Evolutionary conservation across 805 yeast species (phyloP), one percentile per base, ranked within the genome.

Genomic region (Suhomyces kilbournensis): DNA sequence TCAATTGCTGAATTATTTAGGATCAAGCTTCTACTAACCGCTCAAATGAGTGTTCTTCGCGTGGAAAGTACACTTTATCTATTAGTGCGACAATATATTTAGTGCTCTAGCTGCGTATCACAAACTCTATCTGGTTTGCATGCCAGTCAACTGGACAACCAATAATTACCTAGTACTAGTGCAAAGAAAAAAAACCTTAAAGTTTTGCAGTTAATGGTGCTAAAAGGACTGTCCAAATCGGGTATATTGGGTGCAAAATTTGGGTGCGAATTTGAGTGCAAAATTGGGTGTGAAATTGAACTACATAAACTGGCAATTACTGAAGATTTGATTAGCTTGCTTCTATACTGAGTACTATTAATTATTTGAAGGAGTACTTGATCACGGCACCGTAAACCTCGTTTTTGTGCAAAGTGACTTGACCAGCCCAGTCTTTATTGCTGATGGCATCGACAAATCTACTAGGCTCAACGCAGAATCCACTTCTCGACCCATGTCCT

Each of bases 381-480:
- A 71, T 74, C 47, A 62, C 72, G 7, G 84, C 69, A 12, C 89
- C 88, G 58, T 82, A 85, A 1, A 63, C 63, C 46, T 82, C 76
- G 17, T 82, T 84, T 53, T 76, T 78, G 44, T 66, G 72, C 57
- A 64, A 68, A 34, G 67, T 53, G 17, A 83, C 88, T 68, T 77
- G 79, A 4, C 61, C 56, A 35, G 63, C 65, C 85, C 85, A 83
- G 38, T 74, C 64, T 10, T 69, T 64, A 38, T 60, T 53, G 61
- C 79, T 79, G 34, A 78, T 69, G 7, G 88, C 86, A 64, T 83
- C 75, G 35, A 82, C 74, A 62, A 71, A 83, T 60, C 89, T 71
- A 25, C 81, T 75, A 32, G 87, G 83, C 66, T 85, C 90, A 35
- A 83, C 70, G 57, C 86, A 83, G 65, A 85, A 78, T 3, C 88